phyloP scores from a whole-genome alignment of 768 basidiomycete species.

The Pisolithus orientalis region DNA sequence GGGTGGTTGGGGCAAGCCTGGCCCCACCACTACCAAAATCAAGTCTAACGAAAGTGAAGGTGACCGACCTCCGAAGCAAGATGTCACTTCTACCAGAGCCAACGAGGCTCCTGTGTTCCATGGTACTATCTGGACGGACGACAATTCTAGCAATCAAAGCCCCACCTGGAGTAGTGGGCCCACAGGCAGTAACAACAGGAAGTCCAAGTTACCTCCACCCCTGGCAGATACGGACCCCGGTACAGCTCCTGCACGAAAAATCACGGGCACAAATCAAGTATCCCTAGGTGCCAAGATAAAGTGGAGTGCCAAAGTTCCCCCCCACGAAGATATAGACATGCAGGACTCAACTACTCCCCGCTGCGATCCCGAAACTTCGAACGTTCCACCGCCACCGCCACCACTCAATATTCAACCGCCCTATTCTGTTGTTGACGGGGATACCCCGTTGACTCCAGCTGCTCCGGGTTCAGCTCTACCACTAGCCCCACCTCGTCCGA shows the following conservation, averaged over 20 bases:
- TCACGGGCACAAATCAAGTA: conserved; percentile 20
- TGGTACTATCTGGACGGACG: not conserved
- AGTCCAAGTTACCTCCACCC: conserved; percentile 12
- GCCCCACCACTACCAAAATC: no score
- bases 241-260: conserved; percentile 6
- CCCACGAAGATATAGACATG: not conserved
- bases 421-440: not conserved
- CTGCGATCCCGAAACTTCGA: not conserved
- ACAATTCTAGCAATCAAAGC: not conserved
- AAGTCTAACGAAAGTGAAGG: no score
- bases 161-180: not conserved
- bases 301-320: conserved; percentile 2
- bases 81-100: not conserved
- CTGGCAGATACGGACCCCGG: conserved; percentile 3
- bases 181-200: conserved; percentile 6
- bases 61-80: no score
- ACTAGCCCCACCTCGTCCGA: conserved; percentile 11
- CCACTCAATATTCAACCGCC: not conserved
- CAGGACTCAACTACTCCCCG: not conserved
- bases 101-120: not conserved
- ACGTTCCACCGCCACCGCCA: not conserved
- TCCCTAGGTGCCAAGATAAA: conserved; percentile 10
- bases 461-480: conserved; percentile 4
- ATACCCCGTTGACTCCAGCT: conserved; percentile 3
- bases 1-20: no score